Conservation (phyloP, 1,139 yeast species). For the Hanseniaspora sp. region DNA sequence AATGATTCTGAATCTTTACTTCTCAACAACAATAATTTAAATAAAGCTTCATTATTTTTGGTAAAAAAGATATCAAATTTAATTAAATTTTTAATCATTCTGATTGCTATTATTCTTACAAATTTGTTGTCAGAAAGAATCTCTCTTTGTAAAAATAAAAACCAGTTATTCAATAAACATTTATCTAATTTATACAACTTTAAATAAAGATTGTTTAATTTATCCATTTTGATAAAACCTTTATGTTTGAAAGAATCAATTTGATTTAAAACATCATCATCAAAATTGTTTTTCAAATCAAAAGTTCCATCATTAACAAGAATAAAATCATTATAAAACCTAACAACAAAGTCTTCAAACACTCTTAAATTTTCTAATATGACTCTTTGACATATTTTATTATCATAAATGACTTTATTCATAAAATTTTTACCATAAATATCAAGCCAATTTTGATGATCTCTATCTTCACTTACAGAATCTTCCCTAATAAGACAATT, state of each 20-base stretch:
- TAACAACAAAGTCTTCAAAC: constrained; percentile 3
- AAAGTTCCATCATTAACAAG: constrained; percentile 11
- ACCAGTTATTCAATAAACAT: constrained; percentile 3
- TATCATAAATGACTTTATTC: constrained; percentile 11
- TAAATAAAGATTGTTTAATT: constrained; percentile 5
- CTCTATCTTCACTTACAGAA: not conserved
- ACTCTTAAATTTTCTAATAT: not conserved
- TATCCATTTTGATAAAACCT: constrained; percentile 7
- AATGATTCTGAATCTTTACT: constrained; percentile 8
- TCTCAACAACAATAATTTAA: constrained; percentile 5
- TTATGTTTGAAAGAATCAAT: constrained; percentile 9
- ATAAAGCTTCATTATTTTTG: not conserved
- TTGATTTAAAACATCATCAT: constrained; percentile 1
- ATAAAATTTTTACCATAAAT: constrained; percentile 7
- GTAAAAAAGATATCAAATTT: not conserved
- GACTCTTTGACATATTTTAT: constrained; percentile 5
- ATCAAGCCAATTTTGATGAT: constrained; percentile 7
- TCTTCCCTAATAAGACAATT: constrained; percentile 6
- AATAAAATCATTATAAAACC: constrained; percentile 9
- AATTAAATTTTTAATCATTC: constrained; percentile 5
- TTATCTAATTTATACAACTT: constrained; percentile 1
- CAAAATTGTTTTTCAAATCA: not conserved
- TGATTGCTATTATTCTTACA: constrained; percentile 8
- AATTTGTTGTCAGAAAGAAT: constrained; percentile 6
- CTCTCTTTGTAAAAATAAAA: constrained; percentile 1